Base-by-base conservation (phyloP, 345 rosid species). In the Erucastrum elatum region DNA sequence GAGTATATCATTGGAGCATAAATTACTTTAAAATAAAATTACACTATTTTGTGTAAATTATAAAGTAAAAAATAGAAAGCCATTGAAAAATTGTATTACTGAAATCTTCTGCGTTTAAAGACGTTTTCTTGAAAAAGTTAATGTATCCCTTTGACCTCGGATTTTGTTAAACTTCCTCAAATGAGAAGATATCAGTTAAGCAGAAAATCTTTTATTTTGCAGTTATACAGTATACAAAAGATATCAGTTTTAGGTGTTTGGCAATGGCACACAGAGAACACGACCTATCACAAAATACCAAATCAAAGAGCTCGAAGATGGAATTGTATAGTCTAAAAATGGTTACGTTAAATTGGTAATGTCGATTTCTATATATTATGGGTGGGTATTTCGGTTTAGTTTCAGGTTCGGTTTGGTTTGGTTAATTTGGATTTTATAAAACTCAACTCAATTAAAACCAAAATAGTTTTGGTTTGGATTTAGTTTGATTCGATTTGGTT, bases 271-370 rank as follows among this genome's bases (percentile, higher is more conserved):
- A 51, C 75, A 68, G 17, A 46, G 53, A 74, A 39, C 55, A 64
- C 34, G 46, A 67, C 51, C 49, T 30, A 21, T 59, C 61, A 76
- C 53, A 76, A 61, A 25, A 53, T n/a, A 74, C 55, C 77, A 74
- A 53, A 53, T 53, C 64, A 58, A 75, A 66, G 66, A 9, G 44
- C 35, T 60, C 74, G 74, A 76, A 13, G 75, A 63, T 46, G 39
- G 8, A 31, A 67, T 31, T 30, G 39, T 44, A 5, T 33, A 25
- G 65, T 44, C 10, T 68, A 62, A 34, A 29, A 37, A 25, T 6
- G n/a, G 64, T 53, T 35, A 77, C 59, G 33, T 70, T 63, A 76
- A 46, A 9, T 5, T 49, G 21, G 4, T 27, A 4, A 15, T 55
- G 37, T 64, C 71, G 33, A 65, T 34, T 70, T 70, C 75, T 53